Evolutionary conservation across 805 yeast species (phyloP), one percentile per base, ranked within the genome.

Genomic region (Saccharomycopsis capsularis): DNA sequence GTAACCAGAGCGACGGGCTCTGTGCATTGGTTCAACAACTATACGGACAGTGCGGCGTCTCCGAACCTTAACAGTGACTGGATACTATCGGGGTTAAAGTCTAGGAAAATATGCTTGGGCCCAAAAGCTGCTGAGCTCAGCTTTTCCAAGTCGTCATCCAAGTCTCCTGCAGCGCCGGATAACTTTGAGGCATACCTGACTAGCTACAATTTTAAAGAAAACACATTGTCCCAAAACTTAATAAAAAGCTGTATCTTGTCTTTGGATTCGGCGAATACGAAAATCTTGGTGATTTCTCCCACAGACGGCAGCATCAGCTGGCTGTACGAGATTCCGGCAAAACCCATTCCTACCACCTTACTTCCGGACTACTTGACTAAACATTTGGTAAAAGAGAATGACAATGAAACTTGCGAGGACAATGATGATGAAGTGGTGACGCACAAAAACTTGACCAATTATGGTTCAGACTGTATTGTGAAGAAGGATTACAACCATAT

Each of bases 1-100:
- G 67, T 79, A 16, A 81, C 82, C 23, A 66, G 68, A 47, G 61
- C 68, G 3, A 68, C 75, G 13, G 88, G 88, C 0, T 73, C 84
- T 1, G 62, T 82, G 18, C 88, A 82, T 57, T 79, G 82, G 73
- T 82, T 75, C 59, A 71, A 39, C 7, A 46, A 50, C 29, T 50
- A 22, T 36, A 25, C 34, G 5, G 47, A 38, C n/a, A 34, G 18
- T n/a, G 18, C 13, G 6, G 23, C 7, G 19, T 4, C 47, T 56
- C n/a, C n/a, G n/a, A n/a, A n/a, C n/a, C n/a, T n/a, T n/a, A 58
- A 42, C 53, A 37, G 66, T 59, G 63, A 68, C 24, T 77, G 81
- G 81, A 68, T 75, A 35, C 57, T 76, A 38, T 70, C 81, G 3
- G 59, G 62, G 36, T 43, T 57, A 7, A 61, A 63, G 16, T 50